Base-by-base conservation (phyloP, 2,329 filamentous ascomycete genomes). In the Myotisia sp. region DNA sequence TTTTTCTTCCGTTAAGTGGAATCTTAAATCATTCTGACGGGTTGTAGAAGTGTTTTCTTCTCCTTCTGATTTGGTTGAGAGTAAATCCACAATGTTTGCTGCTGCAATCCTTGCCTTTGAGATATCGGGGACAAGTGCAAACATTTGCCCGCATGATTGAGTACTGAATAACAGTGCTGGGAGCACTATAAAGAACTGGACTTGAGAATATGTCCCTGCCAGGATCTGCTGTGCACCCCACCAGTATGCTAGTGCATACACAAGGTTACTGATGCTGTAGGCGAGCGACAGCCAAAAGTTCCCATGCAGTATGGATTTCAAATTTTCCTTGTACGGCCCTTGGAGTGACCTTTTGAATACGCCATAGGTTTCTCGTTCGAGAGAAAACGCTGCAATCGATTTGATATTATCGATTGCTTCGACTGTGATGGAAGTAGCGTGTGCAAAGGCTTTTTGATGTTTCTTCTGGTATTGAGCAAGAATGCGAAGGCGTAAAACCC, bases 241-340 rank as follows among this genome's bases (percentile, higher is more conserved):
- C 74, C 76, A 83, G 54, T 80, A 82, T 0, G 76, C 73, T 36
- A 83, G 68, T 0, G 75, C 73, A 47, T 81, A 79, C 22, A 80
- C 70, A 32, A 79, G 61, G 47, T 73, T 75, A 16, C 70, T 67
- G 18, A 50, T 38, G n/a, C 46, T 45, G 36, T 48, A 50, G 7
- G 50, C 48, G 6, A 56, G 42, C 2, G 56, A 52, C 20, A 58
- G 45, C 44, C 50, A 56, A 18, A 56, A 42, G 38, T 52, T 58
- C 1, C 57, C 55, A 19, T 59, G 58, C 10, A 64, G 52, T 28
- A 63, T 63, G 12, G 56, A 56, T 9, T 51, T 46, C 3, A 60
- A 47, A 46, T 57, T 64, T 28, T 61, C 60, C 30, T 56, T 56
- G 13, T 61, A 56, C 1, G 63, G 63, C 5, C 40, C 55, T 28